phyloP scores from a whole-genome alignment of 257 asterid species.

The Lithospermum erythrorhizon region DNA sequence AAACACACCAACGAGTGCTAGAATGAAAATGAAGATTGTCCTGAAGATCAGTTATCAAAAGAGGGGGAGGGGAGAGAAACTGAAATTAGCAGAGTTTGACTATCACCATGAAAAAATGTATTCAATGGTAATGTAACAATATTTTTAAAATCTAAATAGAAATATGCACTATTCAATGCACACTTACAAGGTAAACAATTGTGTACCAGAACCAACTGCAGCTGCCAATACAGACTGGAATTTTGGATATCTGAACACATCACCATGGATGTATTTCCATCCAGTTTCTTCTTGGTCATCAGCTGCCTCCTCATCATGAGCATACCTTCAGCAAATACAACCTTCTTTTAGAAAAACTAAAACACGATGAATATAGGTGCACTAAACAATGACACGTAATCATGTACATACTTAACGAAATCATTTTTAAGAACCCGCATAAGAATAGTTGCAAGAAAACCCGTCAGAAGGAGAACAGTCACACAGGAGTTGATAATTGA shows the following conservation, averaged over 20 bases:
- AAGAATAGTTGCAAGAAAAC: background rate
- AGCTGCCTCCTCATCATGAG: background rate
- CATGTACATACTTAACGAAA: background rate
- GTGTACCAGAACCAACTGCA: background rate
- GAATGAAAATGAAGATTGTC: background rate
- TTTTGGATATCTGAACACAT: background rate
- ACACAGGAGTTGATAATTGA: slow-evolving; percentile 10
- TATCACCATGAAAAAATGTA: background rate
- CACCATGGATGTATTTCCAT: background rate
- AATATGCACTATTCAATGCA: background rate
- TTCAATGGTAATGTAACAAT: background rate
- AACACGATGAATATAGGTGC: background rate
- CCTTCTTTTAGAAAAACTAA: background rate
- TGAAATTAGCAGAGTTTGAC: background rate
- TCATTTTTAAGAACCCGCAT: background rate
- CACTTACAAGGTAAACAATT: background rate
- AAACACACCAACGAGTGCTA: background rate
- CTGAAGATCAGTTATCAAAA: background rate
- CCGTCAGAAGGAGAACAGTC: slow-evolving; percentile 8
- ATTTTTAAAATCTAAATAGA: no score
- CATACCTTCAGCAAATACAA: background rate
- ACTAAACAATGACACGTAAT: background rate
- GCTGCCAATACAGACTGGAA: background rate
- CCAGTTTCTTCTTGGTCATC: background rate
- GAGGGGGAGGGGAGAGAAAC: background rate